Percentiles rank a stretch among this genome's conserved stretches.
phyloP scores from a whole-genome alignment of 2,329 filamentous ascomycete genomes.

The Coleophoma cylindrospora region DNA sequence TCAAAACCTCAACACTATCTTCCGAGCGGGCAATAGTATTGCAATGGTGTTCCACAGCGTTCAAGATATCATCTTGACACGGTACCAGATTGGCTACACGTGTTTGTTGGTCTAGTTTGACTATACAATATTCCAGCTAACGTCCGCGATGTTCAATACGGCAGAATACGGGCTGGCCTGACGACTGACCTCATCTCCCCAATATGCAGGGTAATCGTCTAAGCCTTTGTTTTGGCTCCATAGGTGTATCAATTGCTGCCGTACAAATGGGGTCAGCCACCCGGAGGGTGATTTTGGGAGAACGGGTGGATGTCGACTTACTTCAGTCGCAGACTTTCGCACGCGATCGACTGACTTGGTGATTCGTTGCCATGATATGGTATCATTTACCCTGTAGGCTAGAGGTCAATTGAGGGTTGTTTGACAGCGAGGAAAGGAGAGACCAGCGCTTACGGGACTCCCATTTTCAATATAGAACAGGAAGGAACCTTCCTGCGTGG shows the following conservation, averaged over 20 bases:
- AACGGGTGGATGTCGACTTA: too few species aligned
- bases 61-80: constrained; percentile 88
- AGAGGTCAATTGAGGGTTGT: too few species aligned
- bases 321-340: too few species aligned
- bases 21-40: constrained; percentile 66
- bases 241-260: constrained; percentile 88
- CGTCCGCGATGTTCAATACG: constrained; percentile 10
- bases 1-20: constrained; percentile 26
- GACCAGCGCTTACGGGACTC: too few species aligned
- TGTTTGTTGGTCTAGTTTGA: constrained; percentile 74
- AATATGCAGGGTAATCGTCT: constrained; percentile 89
- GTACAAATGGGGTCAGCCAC: neutral
- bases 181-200: constrained; percentile 84
- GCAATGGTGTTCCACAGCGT: constrained; percentile 67
- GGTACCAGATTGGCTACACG: constrained; percentile 80
- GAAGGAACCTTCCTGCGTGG: too few species aligned
- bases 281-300: too few species aligned
- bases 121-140: constrained; percentile 93
- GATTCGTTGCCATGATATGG: too few species aligned
- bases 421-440: too few species aligned
- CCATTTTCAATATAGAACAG: too few species aligned
- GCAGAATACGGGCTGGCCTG: neutral
- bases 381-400: too few species aligned
- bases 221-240: constrained; percentile 95
- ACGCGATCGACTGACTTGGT: too few species aligned